Evolutionary conservation across 768 basidiomycete species (phyloP).

Genomic region (Suillus hirtellus): DNA sequence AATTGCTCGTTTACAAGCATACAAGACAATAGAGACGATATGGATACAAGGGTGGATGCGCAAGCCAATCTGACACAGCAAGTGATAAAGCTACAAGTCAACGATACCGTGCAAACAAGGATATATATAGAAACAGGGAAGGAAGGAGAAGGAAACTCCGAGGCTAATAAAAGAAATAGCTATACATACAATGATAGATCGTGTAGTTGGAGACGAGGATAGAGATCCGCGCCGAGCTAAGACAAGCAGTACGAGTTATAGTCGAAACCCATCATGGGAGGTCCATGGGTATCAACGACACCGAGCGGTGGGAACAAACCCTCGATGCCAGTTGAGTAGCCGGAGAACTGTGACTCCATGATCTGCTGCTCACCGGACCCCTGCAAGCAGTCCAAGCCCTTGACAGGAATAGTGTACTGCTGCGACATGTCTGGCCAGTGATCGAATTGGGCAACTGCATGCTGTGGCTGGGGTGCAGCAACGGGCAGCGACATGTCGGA

Average conservation of each 20-base stretch:
- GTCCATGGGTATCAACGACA: slow-evolving; percentile 2
- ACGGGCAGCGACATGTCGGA: slow-evolving; percentile 31
- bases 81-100: slow-evolving; percentile 6
- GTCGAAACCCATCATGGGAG: slow-evolving; percentile 6
- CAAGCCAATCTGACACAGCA: not conserved
- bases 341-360: slow-evolving; percentile 1
- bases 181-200: slow-evolving; percentile 11
- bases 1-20: slow-evolving; percentile 1
- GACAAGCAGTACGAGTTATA: slow-evolving; percentile 4
- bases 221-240: too few species aligned
- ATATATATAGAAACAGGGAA: slow-evolving; percentile 4
- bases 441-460: slow-evolving; percentile 16
- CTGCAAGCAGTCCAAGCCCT: not conserved
- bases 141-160: not conserved
- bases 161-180: slow-evolving; percentile 3
- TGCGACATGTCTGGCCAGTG: slow-evolving; percentile 21
- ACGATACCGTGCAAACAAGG: slow-evolving; percentile 6
- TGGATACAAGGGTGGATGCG: not conserved
- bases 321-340: slow-evolving; percentile 10
- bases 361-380: not conserved
- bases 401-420: not conserved
- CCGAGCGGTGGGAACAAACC: slow-evolving; percentile 5
- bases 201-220: not conserved
- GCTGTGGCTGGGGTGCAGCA: slow-evolving; percentile 30
- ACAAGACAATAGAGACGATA: not conserved